A percentile compares a stretch with the other conserved stretches of the same genome.
phyloP scores from a whole-genome alignment of 1,284 basidiomycete genomes.

The Phlebopus sp. region DNA sequence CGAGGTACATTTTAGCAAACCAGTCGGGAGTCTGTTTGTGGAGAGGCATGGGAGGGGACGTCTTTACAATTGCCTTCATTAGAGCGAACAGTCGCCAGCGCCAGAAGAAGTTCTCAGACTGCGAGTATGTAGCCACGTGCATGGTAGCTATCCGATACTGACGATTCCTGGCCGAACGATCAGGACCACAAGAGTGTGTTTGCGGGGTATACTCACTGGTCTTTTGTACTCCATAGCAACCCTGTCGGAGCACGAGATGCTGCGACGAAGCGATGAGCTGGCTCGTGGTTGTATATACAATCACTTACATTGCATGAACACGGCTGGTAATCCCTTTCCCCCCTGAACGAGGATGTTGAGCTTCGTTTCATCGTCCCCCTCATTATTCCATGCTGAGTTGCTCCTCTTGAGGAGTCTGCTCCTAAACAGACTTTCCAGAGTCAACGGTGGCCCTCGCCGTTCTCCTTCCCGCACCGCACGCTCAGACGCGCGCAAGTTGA shows the following conservation, averaged over 20 bases:
- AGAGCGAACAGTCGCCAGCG: conserved; percentile 36
- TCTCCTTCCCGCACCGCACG: conserved; percentile 21
- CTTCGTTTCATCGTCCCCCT: conserved; percentile 25
- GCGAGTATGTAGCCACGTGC: conserved; percentile 39
- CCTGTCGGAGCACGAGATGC: conserved; percentile 18
- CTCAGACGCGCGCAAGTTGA: conserved; percentile 37
- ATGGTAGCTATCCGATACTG: conserved; percentile 43
- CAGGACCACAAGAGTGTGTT: not conserved
- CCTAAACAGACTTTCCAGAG: conserved; percentile 36
- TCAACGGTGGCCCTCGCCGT: conserved; percentile 25
- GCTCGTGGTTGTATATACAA: not conserved
- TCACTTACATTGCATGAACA: conserved; percentile 42
- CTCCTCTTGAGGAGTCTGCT: conserved; percentile 19
- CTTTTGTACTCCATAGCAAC: conserved; percentile 28
- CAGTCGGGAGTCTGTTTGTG: conserved; percentile 46
- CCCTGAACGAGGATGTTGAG: conserved; percentile 40
- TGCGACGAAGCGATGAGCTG: conserved; percentile 9
- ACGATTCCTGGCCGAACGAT: conserved; percentile 28
- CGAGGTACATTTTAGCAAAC: conserved; percentile 40
- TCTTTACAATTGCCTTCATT: conserved; percentile 38
- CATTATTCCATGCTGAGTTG: conserved; percentile 12
- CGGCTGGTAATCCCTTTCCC: conserved; percentile 39
- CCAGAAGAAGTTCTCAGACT: conserved; percentile 49
- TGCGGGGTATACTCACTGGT: conserved; percentile 19
- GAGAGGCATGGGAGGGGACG: conserved; percentile 29